A percentile compares a stretch with the other conserved stretches of the same genome.
These are phyloP conservation scores for Pisolithus albus DNA, from an alignment of 768 basidiomycete species.

Conservation along the genomic window DNA sequence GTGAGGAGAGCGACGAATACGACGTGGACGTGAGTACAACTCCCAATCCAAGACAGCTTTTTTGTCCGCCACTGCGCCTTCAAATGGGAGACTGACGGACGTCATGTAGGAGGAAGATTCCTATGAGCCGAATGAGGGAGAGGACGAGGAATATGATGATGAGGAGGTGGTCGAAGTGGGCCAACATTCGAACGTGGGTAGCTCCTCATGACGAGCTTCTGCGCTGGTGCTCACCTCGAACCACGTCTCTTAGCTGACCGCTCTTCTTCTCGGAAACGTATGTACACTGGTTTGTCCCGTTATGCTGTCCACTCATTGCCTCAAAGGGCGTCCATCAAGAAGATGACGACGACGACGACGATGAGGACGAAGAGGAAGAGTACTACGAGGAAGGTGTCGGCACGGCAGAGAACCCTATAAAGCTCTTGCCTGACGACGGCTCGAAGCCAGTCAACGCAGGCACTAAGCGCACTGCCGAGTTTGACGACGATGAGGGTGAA, in stretches of 20 bases:
- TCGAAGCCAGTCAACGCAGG: conserved; percentile 5
- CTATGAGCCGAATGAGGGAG: background rate
- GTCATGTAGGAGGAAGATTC: conserved; percentile 15
- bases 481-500: conserved; percentile 7
- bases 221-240: too few species aligned
- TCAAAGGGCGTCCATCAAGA: background rate
- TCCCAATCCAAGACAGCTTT: conserved; percentile 4
- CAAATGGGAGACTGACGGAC: background rate
- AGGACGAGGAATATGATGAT: conserved; percentile 12
- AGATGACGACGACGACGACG: conserved; percentile 10
- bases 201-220: too few species aligned
- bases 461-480: conserved; percentile 18
- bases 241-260: too few species aligned
- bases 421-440: background rate
- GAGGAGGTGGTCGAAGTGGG: too few species aligned
- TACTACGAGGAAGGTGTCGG: conserved; percentile 9
- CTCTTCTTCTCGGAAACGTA: too few species aligned
- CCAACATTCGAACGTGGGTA: too few species aligned
- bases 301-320: too few species aligned
- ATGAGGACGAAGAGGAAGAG: conserved; percentile 18
- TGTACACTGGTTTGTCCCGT: too few species aligned
- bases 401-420: conserved; percentile 5
- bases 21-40: too few species aligned
- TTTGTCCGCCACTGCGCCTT: background rate
- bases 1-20: conserved; percentile 6